A percentile compares a stretch with the other conserved stretches of the same genome.
Conservation (phyloP, 2,329 filamentous ascomycete genomes). For the Neonectria ditissima region DNA sequence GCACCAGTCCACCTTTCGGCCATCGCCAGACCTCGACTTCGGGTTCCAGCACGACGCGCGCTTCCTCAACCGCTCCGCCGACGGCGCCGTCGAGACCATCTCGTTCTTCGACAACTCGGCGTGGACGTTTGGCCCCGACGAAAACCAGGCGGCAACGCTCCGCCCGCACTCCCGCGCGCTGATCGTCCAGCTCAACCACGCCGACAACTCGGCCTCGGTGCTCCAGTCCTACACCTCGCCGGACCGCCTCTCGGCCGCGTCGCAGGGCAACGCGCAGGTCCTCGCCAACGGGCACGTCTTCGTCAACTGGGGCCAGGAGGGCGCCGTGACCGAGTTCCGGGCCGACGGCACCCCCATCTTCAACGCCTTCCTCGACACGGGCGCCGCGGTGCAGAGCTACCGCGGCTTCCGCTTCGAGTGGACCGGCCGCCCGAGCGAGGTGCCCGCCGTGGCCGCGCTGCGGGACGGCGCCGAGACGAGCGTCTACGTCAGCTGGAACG, state of each 20-base stretch:
- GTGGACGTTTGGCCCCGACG: conserved; percentile 29
- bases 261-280: conserved; percentile 63
- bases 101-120: conserved; percentile 65
- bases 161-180: conserved; percentile 51
- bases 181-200: conserved; percentile 60
- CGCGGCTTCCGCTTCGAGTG: conserved; percentile 66
- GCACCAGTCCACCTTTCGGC: conserved; percentile 50
- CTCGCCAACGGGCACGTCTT: conserved; percentile 65
- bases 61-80: conserved; percentile 49
- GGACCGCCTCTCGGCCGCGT: conserved; percentile 61
- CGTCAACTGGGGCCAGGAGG: conserved; percentile 68
- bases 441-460: conserved; percentile 42
- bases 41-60: conserved; percentile 66
- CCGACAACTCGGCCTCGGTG: conserved; percentile 56
- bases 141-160: not conserved
- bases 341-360: conserved; percentile 62
- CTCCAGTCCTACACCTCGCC: conserved; percentile 62
- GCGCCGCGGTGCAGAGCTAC: conserved; percentile 62
- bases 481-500: conserved; percentile 33
- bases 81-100: conserved; percentile 59
- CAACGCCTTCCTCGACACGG: conserved; percentile 60
- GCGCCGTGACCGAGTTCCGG: conserved; percentile 60
- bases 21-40: conserved; percentile 52
- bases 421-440: conserved; percentile 57
- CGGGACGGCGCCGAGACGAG: conserved; percentile 4